Percentiles rank a stretch among this genome's conserved stretches.
Evolutionary conservation across 108 stramenopile species (phyloP).

Genomic region (Stephanodiscus minutulus): DNA sequence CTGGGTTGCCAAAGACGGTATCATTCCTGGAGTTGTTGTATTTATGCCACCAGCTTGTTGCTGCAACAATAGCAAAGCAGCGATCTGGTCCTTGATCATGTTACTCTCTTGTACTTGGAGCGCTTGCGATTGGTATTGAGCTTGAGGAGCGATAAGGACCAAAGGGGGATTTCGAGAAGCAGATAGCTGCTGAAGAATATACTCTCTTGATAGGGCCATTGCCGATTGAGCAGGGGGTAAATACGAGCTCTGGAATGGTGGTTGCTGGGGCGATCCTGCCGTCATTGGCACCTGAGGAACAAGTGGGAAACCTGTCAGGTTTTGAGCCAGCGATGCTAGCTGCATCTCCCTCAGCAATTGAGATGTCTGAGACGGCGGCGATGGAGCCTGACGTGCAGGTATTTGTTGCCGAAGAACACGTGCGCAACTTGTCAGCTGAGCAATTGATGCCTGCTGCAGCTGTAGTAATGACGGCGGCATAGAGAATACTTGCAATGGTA

Average conservation of each 20-base stretch:
- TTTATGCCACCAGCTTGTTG: constrained; percentile 1
- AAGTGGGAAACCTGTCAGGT: neutral
- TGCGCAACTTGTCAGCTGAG: neutral
- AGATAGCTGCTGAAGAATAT: neutral
- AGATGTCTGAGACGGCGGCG: no score
- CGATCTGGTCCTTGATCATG: neutral
- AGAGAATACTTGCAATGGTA: no score
- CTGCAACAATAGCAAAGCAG: neutral
- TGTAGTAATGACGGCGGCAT: no score
- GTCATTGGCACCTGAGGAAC: neutral
- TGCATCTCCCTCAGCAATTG: neutral
- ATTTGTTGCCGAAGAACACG: neutral
- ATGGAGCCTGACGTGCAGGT: neutral
- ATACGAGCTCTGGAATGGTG: neutral
- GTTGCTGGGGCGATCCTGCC: neutral
- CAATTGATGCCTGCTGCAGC: no score
- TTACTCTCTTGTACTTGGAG: neutral
- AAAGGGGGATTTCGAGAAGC: neutral
- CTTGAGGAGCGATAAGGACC: neutral
- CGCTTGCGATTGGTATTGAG: neutral
- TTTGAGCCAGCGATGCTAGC: neutral
- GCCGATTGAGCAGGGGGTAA: constrained; percentile 1
- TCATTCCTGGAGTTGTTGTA: neutral
- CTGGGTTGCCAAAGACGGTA: neutral
- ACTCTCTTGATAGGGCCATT: neutral